phyloP scores from a whole-genome alignment of 768 basidiomycete genomes.

The Boletus insuetus region DNA sequence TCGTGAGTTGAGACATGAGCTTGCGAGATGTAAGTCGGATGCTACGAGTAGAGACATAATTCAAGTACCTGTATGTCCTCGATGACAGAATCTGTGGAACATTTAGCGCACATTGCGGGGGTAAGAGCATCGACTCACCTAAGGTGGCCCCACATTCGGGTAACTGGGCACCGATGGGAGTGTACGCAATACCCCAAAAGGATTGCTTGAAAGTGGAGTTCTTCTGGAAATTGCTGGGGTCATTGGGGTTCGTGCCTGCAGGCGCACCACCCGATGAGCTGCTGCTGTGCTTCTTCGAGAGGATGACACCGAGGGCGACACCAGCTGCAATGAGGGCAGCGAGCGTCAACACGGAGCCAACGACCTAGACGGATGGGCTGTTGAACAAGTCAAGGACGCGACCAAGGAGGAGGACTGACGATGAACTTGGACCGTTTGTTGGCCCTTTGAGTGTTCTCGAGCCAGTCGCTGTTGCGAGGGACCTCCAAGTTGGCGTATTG shows the following conservation, averaged over 20 bases:
- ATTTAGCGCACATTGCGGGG: not conserved
- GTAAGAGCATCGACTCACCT: slow-evolving; percentile 23
- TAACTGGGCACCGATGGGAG: slow-evolving; percentile 68
- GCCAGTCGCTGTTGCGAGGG: slow-evolving; percentile 38
- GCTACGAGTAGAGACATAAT: not conserved
- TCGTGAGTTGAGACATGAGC: slow-evolving; percentile 85
- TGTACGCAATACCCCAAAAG: slow-evolving; percentile 89
- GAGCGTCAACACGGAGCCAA: slow-evolving; percentile 47
- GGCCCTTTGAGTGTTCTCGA: slow-evolving; percentile 34
- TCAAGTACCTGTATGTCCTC: slow-evolving; percentile 63
- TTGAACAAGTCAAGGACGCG: not conserved
- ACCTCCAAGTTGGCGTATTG: slow-evolving; percentile 34
- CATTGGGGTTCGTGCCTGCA: slow-evolving; percentile 45
- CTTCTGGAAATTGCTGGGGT: slow-evolving; percentile 77
- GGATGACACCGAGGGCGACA: slow-evolving; percentile 61
- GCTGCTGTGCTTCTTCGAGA: slow-evolving; percentile 51
- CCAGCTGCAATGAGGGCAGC: slow-evolving; percentile 54
- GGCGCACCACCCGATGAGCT: slow-evolving; percentile 19
- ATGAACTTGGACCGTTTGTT: slow-evolving; percentile 52
- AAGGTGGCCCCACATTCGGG: slow-evolving; percentile 63
- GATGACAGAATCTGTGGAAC: slow-evolving; percentile 49
- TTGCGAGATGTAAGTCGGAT: slow-evolving; percentile 27
- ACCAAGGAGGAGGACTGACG: slow-evolving; percentile 39
- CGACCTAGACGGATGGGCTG: slow-evolving; percentile 39
- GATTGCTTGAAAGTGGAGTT: slow-evolving; percentile 65